Base-by-base conservation (phyloP, 129 eudicot species). In the Pulicaria dysenterica region DNA sequence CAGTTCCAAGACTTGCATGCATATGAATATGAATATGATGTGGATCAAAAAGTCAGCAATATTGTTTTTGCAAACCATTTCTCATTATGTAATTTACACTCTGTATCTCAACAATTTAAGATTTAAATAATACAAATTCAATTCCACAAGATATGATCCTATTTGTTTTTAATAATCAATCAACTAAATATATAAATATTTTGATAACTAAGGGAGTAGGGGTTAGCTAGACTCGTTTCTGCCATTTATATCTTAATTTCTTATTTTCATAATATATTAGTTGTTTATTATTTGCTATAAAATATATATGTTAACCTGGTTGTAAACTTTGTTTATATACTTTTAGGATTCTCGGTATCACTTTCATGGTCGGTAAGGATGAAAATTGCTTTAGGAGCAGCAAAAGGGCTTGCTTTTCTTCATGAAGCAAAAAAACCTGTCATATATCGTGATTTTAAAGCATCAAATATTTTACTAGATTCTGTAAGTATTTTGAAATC, bases 291-390 rank as follows among this genome's bases (percentile, higher is more conserved):
- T n/a, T n/a, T n/a, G n/a, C n/a, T n/a, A n/a, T n/a, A n/a, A n/a
- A n/a, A n/a, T n/a, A n/a, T n/a, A n/a, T n/a, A n/a, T n/a, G n/a
- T n/a, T n/a, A n/a, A n/a, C n/a, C n/a, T 31, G n/a, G 73, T 49
- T 58, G 19, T 40, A n/a, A 7, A 50, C 34, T 71, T 64, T n/a
- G 1, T 24, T 24, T 24, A 24, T 24, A 24, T 24, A 24, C 2
- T 24, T 24, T 9, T 80, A 89, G 96, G 92, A 63, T 89, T 72
- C 67, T 82, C 96, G 4, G 92, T 84, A 40, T 86, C 96, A 44
- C 84, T 89, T 69, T 82, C 92, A 50, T 89, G 96, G 96, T 77
- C 92, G n/a, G 80, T 83, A 36, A 89, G 96, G 66, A 86, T 89
- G 92, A 84, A 86, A 72, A 89, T 89, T 12, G 90, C 90, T 54